Percentiles rank a stretch among this genome's conserved stretches.
Conservation (phyloP, 768 basidiomycete species). For the Nidula microcarpa region DNA sequence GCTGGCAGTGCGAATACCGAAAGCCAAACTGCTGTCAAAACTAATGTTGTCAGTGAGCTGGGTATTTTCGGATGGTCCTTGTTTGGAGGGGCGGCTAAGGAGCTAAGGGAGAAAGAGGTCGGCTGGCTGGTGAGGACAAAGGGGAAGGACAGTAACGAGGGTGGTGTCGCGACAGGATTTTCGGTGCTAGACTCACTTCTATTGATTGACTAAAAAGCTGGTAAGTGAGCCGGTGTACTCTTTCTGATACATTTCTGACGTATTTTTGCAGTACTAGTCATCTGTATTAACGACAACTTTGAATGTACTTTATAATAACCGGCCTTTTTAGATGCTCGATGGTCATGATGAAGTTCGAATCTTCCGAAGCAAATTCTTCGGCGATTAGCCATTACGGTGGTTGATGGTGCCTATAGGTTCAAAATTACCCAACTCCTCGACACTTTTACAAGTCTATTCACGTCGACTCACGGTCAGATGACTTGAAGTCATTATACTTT, state of each 20-base stretch:
- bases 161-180: slow-evolving; percentile 83
- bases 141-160: slow-evolving; percentile 87
- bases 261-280: too few relatives aligned
- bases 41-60: slow-evolving; percentile 83
- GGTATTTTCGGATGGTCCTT: slow-evolving; percentile 90
- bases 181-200: slow-evolving; percentile 72
- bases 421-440: background rate
- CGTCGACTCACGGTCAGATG: background rate
- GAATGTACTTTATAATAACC: background rate
- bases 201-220: slow-evolving; percentile 36
- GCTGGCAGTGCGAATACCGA: slow-evolving; percentile 45
- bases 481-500: background rate
- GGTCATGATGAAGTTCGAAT: background rate
- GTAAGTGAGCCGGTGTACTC: background rate
- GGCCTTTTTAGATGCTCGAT: too few relatives aligned
- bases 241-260: background rate
- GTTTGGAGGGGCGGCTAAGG: slow-evolving; percentile 48
- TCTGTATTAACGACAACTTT: too few relatives aligned
- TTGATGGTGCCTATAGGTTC: background rate
- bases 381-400: background rate
- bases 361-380: background rate
- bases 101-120: slow-evolving; percentile 57
- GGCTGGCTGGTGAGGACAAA: slow-evolving; percentile 91
- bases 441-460: background rate
- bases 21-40: slow-evolving; percentile 38